These are phyloP conservation scores for Fusarium palustre DNA, from an alignment of 2,329 filamentous ascomycete genomes.

Conservation along the genomic window DNA sequence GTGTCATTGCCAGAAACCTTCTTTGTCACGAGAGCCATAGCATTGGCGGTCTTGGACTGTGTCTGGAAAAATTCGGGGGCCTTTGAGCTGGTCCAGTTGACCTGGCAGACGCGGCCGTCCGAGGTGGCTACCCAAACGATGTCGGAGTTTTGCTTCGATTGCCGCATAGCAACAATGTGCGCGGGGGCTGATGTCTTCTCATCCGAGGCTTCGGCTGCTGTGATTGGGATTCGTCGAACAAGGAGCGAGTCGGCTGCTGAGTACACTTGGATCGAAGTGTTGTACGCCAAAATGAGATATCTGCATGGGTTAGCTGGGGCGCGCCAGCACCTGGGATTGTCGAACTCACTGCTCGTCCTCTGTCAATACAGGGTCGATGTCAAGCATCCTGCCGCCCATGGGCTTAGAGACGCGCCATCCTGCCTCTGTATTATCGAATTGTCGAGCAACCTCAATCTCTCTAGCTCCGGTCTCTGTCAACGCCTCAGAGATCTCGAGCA, in stretches of 20 bases:
- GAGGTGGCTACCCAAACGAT: slow-evolving; percentile 71
- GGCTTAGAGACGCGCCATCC: slow-evolving; percentile 72
- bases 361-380: slow-evolving; percentile 73
- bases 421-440: slow-evolving; percentile 49
- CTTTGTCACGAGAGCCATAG: slow-evolving; percentile 58
- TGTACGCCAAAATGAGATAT: slow-evolving; percentile 79
- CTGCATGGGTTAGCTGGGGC: slow-evolving; percentile 56
- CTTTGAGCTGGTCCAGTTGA: slow-evolving; percentile 67
- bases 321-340: not conserved
- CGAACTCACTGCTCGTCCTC: slow-evolving; percentile 68
- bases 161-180: slow-evolving; percentile 57
- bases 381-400: slow-evolving; percentile 73
- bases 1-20: slow-evolving; percentile 50
- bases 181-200: slow-evolving; percentile 44
- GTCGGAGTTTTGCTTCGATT: slow-evolving; percentile 56
- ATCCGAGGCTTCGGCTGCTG: slow-evolving; percentile 45
- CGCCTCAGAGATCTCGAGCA: slow-evolving; percentile 34
- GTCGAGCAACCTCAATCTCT: slow-evolving; percentile 44
- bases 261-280: slow-evolving; percentile 82
- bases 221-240: slow-evolving; percentile 74
- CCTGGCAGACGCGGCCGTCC: slow-evolving; percentile 66
- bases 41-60: slow-evolving; percentile 58
- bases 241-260: slow-evolving; percentile 84
- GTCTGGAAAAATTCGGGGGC: slow-evolving; percentile 57
- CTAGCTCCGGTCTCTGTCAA: slow-evolving; percentile 34